Conservation (phyloP, 345 rosid species). For the Salix suchowensis region DNA sequence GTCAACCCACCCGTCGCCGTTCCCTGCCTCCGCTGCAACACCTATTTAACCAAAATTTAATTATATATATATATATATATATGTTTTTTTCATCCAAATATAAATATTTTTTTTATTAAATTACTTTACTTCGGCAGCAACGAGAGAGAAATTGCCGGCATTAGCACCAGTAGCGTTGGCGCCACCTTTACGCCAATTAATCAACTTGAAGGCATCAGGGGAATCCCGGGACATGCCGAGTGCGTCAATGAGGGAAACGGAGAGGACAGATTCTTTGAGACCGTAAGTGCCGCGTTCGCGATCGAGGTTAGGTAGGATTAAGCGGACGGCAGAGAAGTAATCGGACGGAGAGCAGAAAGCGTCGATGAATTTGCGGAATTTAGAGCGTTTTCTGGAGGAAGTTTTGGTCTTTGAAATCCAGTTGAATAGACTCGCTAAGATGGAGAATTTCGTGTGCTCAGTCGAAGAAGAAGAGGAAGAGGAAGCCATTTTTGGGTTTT, state of each 20-base stretch:
- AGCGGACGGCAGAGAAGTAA: conserved; percentile 65
- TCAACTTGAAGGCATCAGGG: conserved; percentile 71
- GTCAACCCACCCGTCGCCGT: conserved; percentile 67
- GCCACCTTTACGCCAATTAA: conserved; percentile 96
- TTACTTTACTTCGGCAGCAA: conserved; percentile 60
- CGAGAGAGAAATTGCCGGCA: conserved; percentile 78
- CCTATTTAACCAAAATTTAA: conserved; percentile 28
- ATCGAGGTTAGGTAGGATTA: conserved; percentile 81
- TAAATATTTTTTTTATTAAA: too few species aligned
- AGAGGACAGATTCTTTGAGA: conserved; percentile 89
- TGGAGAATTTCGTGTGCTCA: conserved; percentile 52
- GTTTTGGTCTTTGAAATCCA: conserved; percentile 81
- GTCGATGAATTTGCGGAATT: conserved; percentile 84
- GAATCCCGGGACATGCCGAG: conserved; percentile 90
- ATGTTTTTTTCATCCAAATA: too few species aligned
- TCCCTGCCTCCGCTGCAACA: conserved; percentile 78
- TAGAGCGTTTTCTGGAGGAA: conserved; percentile 70
- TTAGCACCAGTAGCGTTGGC: conserved; percentile 54
- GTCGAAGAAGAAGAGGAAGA: background rate
- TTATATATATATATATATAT: too few species aligned
- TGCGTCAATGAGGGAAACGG: conserved; percentile 74
- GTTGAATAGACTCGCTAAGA: conserved; percentile 70
- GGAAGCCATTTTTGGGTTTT: conserved; percentile 8
- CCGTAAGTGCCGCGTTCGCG: conserved; percentile 89
- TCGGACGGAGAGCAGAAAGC: conserved; percentile 67